Evolutionary conservation across 2,329 filamentous ascomycete species (phyloP).

Genomic region (Fusarium robinianum): DNA sequence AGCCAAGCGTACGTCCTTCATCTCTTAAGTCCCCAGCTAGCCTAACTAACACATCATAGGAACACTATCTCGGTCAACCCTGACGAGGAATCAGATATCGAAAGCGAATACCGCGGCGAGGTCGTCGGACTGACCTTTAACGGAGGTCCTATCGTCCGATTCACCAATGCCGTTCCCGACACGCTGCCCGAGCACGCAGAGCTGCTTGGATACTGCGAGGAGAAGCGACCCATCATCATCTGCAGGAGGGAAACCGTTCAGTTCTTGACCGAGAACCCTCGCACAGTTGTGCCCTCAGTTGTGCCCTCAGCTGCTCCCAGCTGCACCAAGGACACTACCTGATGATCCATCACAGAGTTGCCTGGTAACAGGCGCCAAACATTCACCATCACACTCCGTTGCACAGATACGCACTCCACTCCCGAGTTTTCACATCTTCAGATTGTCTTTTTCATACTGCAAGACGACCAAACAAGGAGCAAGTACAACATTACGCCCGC

Average conservation of each 20-base stretch:
- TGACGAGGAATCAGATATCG: constrained; percentile 42
- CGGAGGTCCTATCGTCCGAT: constrained; percentile 53
- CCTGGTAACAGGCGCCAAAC: too few relatives aligned
- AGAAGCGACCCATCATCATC: constrained; percentile 45
- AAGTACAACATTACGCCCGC: too few relatives aligned
- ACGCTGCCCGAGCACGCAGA: constrained; percentile 40
- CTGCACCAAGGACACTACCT: constrained; percentile 18
- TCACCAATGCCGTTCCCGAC: constrained; percentile 42
- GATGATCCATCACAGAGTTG: too few relatives aligned
- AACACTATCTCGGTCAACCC: constrained; percentile 45
- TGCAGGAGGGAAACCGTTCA: constrained; percentile 44
- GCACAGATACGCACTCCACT: too few relatives aligned
- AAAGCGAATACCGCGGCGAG: constrained; percentile 40
- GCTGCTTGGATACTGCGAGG: constrained; percentile 44
- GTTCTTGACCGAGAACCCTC: constrained; percentile 37
- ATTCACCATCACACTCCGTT: too few relatives aligned
- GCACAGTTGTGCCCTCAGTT: constrained; percentile 11
- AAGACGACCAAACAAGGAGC: too few relatives aligned
- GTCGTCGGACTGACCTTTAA: constrained; percentile 52
- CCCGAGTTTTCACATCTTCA: too few relatives aligned
- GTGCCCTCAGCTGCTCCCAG: constrained; percentile 10
- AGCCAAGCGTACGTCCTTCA: constrained; percentile 48
- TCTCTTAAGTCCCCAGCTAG: background rate
- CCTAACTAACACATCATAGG: constrained; percentile 30
- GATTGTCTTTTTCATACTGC: too few relatives aligned